phyloP scores from a whole-genome alignment of 192 early-diverging fungal species.

The Linnemannia elongata region DNA sequence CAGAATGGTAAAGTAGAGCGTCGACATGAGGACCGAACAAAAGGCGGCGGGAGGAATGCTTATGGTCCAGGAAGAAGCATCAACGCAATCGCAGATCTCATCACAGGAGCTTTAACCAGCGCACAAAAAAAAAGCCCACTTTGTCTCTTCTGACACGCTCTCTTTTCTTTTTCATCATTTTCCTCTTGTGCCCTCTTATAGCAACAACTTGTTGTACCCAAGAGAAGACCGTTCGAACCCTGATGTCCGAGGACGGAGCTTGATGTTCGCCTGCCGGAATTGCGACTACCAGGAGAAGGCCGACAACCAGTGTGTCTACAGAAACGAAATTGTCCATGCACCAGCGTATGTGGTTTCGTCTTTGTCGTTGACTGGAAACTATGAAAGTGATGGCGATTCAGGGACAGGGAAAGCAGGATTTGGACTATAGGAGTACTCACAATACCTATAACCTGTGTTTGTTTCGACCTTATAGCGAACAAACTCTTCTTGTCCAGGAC shows the following conservation, averaged over 20 bases:
- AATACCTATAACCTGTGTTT: background rate
- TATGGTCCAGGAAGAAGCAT: background rate
- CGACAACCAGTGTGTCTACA: conserved; percentile 78
- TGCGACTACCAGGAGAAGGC: conserved; percentile 81
- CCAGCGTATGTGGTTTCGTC: conserved; percentile 66
- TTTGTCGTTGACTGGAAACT: background rate
- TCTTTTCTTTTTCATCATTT: background rate
- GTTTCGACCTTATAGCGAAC: conserved; percentile 61
- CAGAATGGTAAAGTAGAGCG: conserved; percentile 61
- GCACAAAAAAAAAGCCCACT: background rate
- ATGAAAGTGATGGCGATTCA: background rate
- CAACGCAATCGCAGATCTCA: background rate
- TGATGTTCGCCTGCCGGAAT: conserved; percentile 84
- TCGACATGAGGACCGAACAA: background rate
- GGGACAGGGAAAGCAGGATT: background rate
- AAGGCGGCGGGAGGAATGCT: background rate
- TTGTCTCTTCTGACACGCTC: conserved; percentile 9
- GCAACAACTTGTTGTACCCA: conserved; percentile 89
- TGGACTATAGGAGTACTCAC: background rate
- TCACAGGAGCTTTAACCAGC: background rate
- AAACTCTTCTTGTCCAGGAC: conserved; percentile 82
- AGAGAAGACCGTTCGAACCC: conserved; percentile 72
- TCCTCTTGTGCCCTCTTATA: conserved; percentile 21
- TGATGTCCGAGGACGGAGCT: conserved; percentile 33
- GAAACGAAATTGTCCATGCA: conserved; percentile 77